These are phyloP conservation scores for Sugiyamaella chiloensis DNA, from an alignment of 805 yeast genomes.

Conservation along the genomic window DNA sequence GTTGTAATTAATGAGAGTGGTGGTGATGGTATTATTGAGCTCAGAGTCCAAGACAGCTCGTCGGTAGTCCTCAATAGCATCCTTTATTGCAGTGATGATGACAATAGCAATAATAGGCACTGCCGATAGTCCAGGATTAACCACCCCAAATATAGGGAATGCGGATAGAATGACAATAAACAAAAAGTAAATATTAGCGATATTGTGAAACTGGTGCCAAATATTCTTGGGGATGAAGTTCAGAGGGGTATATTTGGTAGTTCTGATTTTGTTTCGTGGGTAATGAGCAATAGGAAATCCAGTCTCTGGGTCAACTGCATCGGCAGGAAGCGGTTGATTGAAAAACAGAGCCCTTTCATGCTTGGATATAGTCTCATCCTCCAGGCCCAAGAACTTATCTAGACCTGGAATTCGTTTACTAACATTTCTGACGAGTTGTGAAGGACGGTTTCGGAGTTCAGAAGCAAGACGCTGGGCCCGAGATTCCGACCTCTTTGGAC, in stretches of 20 bases:
- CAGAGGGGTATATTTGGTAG: conserved; percentile 92
- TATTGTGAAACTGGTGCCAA: conserved; percentile 72
- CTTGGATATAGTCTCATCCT: conserved; percentile 8
- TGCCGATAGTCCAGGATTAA: conserved; percentile 68
- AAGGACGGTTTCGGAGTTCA: not conserved
- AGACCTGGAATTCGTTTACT: conserved; percentile 21
- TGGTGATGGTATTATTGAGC: conserved; percentile 63
- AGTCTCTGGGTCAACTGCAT: conserved; percentile 51
- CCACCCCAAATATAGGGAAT: conserved; percentile 70
- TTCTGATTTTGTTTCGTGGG: conserved; percentile 87
- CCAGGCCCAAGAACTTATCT: conserved; percentile 18
- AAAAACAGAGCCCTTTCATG: conserved; percentile 43
- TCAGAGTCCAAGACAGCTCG: conserved; percentile 63
- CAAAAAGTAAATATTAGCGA: conserved; percentile 88
- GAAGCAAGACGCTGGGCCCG: conserved; percentile 4
- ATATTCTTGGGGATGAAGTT: conserved; percentile 85
- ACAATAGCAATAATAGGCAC: conserved; percentile 82
- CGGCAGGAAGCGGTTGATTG: conserved; percentile 48
- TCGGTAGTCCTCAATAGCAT: conserved; percentile 73
- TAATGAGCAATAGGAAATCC: conserved; percentile 60
- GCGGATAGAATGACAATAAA: conserved; percentile 62
- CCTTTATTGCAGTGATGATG: conserved; percentile 67
- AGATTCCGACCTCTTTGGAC: conserved; percentile 1
- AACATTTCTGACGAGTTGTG: conserved; percentile 15
- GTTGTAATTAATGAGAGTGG: conserved; percentile 48